These are phyloP conservation scores for Alnus rubra DNA, from an alignment of 306 rosid genomes.

Conservation along the genomic window DNA sequence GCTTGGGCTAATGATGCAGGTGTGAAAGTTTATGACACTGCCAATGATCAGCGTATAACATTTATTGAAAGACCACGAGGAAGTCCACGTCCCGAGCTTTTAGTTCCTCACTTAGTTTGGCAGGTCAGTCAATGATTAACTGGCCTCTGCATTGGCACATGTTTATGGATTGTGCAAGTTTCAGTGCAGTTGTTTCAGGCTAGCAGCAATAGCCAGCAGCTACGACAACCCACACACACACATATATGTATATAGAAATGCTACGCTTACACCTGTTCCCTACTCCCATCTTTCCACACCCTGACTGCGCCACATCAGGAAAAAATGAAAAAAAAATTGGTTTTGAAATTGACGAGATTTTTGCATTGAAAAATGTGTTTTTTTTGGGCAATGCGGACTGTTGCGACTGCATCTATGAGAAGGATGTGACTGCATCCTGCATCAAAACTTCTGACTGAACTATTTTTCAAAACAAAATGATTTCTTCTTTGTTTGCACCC, in stretches of 20 bases:
- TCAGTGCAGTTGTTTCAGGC: slow-evolving; percentile 26
- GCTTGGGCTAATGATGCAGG: slow-evolving; percentile 99
- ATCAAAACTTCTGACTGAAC: too few relatives aligned
- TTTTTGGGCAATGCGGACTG: too few relatives aligned
- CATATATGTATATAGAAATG: background rate
- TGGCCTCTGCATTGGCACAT: slow-evolving; percentile 23
- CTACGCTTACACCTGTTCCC: too few relatives aligned
- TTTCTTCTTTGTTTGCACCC: too few relatives aligned
- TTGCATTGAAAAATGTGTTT: too few relatives aligned
- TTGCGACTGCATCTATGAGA: too few relatives aligned
- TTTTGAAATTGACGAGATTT: too few relatives aligned
- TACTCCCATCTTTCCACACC: too few relatives aligned
- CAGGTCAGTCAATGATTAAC: slow-evolving; percentile 68
- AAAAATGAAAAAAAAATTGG: too few relatives aligned
- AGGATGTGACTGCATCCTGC: too few relatives aligned
- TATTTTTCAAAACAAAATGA: too few relatives aligned
- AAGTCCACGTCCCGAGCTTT: slow-evolving; percentile 87
- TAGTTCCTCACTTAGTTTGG: slow-evolving; percentile 97
- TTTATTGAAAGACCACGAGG: slow-evolving; percentile 94
- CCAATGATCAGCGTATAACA: slow-evolving; percentile 87
- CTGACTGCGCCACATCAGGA: too few relatives aligned
- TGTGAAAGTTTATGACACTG: slow-evolving; percentile 91
- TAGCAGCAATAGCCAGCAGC: slow-evolving; percentile 10
- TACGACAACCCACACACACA: background rate
- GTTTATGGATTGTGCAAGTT: slow-evolving; percentile 21